Conservation (phyloP, 805 yeast species). For the Torulaspora indica region DNA sequence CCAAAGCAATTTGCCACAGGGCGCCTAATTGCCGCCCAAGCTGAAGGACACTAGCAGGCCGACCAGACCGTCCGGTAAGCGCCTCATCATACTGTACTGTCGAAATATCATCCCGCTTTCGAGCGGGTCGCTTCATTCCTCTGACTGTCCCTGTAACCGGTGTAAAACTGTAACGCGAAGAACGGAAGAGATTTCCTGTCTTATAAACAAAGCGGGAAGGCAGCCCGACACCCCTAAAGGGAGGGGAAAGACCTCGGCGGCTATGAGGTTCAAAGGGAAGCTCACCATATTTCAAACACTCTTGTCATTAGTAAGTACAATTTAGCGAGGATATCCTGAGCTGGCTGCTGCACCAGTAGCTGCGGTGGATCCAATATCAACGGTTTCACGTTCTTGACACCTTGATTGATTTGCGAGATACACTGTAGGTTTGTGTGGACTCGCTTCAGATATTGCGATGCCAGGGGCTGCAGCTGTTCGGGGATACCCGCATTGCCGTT, state of each 20-base stretch:
- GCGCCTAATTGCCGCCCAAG: neutral
- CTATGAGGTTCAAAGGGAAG: too few species aligned
- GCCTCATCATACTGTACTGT: too few species aligned
- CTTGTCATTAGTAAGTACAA: conserved; percentile 32
- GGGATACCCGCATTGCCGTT: conserved; percentile 17
- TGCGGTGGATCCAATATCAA: conserved; percentile 28
- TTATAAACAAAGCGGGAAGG: neutral
- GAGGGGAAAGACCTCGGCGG: neutral
- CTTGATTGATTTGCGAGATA: conserved; percentile 36
- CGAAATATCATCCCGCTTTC: too few species aligned
- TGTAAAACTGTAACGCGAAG: too few species aligned
- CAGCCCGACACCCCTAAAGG: neutral
- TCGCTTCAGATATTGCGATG: conserved; percentile 33
- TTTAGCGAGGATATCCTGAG: conserved; percentile 32
- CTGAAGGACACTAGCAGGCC: neutral
- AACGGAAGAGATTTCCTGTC: too few species aligned
- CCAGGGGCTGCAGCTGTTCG: conserved; percentile 26
- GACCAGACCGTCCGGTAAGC: too few species aligned
- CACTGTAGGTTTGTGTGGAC: conserved; percentile 37
- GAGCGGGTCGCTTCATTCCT: too few species aligned
- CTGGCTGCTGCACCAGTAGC: conserved; percentile 18
- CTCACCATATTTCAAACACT: conserved; percentile 32
- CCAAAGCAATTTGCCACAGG: too few species aligned
- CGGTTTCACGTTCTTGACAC: conserved; percentile 27
- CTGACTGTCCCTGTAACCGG: too few species aligned